Conservation (phyloP, 306 rosid species). For the Cucumis melo region DNA sequence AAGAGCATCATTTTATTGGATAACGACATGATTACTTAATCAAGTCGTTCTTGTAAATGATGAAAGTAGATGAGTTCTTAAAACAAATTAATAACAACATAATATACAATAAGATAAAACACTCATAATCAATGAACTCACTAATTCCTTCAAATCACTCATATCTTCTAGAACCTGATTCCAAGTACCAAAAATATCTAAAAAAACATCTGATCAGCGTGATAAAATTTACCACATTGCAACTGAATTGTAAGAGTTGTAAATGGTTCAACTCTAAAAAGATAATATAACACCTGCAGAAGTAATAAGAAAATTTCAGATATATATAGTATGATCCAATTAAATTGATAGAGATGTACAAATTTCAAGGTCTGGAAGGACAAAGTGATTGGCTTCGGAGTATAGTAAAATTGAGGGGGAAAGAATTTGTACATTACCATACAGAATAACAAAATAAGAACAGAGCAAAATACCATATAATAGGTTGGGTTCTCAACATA, state of each 20-base stretch:
- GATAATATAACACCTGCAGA: conserved; percentile 86
- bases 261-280: conserved; percentile 91
- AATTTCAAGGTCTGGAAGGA: not conserved
- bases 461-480: not conserved
- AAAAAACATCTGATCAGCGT: conserved; percentile 97
- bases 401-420: not conserved
- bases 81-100: not conserved
- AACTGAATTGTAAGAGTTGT: conserved; percentile 88
- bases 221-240: conserved; percentile 98
- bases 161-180: conserved; percentile 87
- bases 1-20: not conserved
- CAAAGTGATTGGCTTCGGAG: not conserved
- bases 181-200: conserved; percentile 85
- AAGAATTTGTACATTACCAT: not conserved
- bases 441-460: not conserved
- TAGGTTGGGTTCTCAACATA: not conserved
- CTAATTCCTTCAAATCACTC: conserved; percentile 99
- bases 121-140: conserved; percentile 20
- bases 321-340: not conserved
- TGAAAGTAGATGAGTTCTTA: conserved; percentile 7
- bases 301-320: conserved; percentile 9
- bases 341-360: not conserved
- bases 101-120: conserved; percentile 1
- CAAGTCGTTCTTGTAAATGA: not conserved
- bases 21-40: not conserved